Conservation (phyloP, 805 yeast species). For the Cyberlindnera maclurae region DNA sequence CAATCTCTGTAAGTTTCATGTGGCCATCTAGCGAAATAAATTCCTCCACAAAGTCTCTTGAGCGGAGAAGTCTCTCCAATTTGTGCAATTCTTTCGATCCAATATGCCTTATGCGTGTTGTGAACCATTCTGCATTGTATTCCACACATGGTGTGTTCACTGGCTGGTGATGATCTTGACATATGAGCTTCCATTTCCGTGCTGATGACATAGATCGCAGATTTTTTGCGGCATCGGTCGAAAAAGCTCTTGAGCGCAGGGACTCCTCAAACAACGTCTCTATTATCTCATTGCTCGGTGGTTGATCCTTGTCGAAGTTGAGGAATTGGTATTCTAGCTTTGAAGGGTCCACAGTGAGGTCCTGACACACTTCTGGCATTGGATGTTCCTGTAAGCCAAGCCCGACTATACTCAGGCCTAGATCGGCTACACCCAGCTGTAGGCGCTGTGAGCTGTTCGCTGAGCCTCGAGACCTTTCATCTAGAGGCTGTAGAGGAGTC, state of each 20-base stretch:
- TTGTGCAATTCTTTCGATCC: slow-evolving; percentile 17
- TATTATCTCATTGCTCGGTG: slow-evolving; percentile 21
- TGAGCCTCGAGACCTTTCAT: too few relatives aligned
- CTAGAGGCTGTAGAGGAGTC: too few relatives aligned
- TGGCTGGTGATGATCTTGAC: slow-evolving; percentile 19
- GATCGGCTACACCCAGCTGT: background rate
- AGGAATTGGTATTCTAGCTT: slow-evolving; percentile 19
- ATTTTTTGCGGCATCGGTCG: slow-evolving; percentile 16
- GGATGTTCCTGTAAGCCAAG: slow-evolving; percentile 10
- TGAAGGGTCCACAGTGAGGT: background rate
- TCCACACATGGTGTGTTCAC: background rate
- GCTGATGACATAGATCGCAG: slow-evolving; percentile 10
- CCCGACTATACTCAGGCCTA: slow-evolving; percentile 22
- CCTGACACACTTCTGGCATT: slow-evolving; percentile 3
- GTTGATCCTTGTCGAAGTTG: slow-evolving; percentile 23
- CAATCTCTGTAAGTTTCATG: slow-evolving; percentile 36
- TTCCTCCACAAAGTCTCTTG: slow-evolving; percentile 24
- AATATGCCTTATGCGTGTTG: slow-evolving; percentile 10
- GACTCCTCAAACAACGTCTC: slow-evolving; percentile 16
- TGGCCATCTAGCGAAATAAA: slow-evolving; percentile 48
- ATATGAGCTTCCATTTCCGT: slow-evolving; percentile 23
- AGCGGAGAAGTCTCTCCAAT: slow-evolving; percentile 19
- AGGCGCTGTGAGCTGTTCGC: too few relatives aligned
- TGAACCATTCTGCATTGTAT: slow-evolving; percentile 17
- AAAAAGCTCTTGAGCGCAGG: slow-evolving; percentile 16